Evolutionary conservation across 2,329 filamentous ascomycete species (phyloP).

Genomic region (Arthrobotrys musiformis): DNA sequence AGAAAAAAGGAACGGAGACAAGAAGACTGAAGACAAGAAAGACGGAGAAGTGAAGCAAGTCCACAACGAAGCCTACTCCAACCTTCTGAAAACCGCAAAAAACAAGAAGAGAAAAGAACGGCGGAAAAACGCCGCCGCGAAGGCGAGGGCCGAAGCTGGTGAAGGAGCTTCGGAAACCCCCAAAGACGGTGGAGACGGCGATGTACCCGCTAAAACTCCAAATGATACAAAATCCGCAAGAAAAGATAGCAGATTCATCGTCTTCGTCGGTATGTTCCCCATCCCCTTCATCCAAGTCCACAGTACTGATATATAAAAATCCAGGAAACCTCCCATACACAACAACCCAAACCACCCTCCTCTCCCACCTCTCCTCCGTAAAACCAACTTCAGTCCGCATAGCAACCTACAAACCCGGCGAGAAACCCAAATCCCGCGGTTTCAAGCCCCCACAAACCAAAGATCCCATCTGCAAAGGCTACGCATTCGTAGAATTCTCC

Average conservation of each 20-base stretch:
- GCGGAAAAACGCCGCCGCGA: conserved; percentile 8
- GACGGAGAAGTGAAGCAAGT: not conserved
- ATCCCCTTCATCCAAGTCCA: not conserved
- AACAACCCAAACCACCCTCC: conserved; percentile 76
- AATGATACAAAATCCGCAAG: too few relatives aligned
- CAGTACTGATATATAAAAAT: not conserved
- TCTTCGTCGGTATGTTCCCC: conserved; percentile 64
- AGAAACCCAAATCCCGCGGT: conserved; percentile 62
- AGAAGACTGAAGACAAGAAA: not conserved
- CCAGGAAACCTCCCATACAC: conserved; percentile 86
- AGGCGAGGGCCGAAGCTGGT: not conserved
- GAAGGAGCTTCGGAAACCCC: not conserved
- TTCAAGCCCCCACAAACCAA: conserved; percentile 4
- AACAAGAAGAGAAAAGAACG: conserved; percentile 41
- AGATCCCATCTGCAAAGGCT: conserved; percentile 71
- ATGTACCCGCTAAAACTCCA: too few relatives aligned
- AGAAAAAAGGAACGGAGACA: not conserved
- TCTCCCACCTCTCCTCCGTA: conserved; percentile 80
- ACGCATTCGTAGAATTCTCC: conserved; percentile 89
- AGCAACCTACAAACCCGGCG: conserved; percentile 73
- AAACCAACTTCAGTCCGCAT: conserved; percentile 77
- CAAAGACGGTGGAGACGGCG: conserved; percentile 7
- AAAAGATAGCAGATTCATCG: conserved; percentile 26
- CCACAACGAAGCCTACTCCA: not conserved
- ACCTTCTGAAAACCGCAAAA: conserved; percentile 6